Conservation (phyloP, 106 monocot species). For the Hemerocallis citrina region DNA sequence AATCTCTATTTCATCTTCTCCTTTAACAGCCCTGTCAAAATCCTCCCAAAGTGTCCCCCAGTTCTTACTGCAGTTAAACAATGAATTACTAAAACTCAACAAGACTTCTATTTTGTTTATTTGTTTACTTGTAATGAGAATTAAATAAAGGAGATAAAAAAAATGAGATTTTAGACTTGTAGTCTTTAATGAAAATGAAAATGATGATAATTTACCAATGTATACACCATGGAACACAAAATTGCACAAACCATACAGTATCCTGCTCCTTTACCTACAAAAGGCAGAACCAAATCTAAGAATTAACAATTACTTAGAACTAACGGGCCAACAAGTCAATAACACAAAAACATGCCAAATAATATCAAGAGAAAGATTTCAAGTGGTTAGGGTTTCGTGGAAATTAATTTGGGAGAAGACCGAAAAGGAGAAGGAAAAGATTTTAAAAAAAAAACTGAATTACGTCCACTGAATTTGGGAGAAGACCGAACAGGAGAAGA, state of each 20-base stretch:
- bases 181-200: neutral
- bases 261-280: conserved; percentile 93
- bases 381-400: too few species aligned
- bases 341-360: neutral
- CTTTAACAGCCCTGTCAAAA: conserved; percentile 67
- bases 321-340: neutral
- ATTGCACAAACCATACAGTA: conserved; percentile 88
- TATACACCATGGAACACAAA: conserved; percentile 99
- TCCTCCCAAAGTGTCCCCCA: conserved; percentile 93
- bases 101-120: too few species aligned
- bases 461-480: too few species aligned
- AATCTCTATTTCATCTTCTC: conserved; percentile 90
- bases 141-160: neutral
- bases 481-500: too few species aligned
- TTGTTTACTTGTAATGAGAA: too few species aligned
- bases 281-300: conserved; percentile 8
- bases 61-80: conserved; percentile 89
- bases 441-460: too few species aligned
- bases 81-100: neutral
- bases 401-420: too few species aligned
- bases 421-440: too few species aligned
- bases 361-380: neutral
- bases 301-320: neutral
- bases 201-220: conserved; percentile 49
- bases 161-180: neutral